phyloP scores from a whole-genome alignment of 2,329 filamentous ascomycete species.

The Fusarium secorum region DNA sequence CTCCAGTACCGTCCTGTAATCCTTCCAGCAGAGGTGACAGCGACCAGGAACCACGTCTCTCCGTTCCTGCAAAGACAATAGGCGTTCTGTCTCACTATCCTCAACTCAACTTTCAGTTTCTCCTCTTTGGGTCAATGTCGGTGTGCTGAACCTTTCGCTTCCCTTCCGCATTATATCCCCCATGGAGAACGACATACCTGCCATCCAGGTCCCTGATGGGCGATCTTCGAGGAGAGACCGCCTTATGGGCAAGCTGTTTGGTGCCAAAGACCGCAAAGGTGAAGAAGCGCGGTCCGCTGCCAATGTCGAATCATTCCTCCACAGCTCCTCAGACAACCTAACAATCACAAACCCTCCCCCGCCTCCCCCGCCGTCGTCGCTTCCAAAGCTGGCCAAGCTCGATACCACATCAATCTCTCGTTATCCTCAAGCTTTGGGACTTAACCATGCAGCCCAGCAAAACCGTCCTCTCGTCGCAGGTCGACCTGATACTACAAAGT shows the following conservation, averaged over 20 bases:
- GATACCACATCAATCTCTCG: slow-evolving; percentile 64
- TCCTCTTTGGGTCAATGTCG: slow-evolving; percentile 43
- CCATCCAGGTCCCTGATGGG: slow-evolving; percentile 49
- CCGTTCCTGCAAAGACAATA: slow-evolving; percentile 20
- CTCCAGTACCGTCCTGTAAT: slow-evolving; percentile 33
- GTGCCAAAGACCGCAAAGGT: slow-evolving; percentile 53
- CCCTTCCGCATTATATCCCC: slow-evolving; percentile 27
- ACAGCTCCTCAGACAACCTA: slow-evolving; percentile 63
- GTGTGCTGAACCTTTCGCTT: slow-evolving; percentile 31
- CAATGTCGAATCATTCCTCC: slow-evolving; percentile 67
- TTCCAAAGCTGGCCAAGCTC: slow-evolving; percentile 62
- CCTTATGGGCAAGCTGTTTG: slow-evolving; percentile 70
- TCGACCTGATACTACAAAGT: slow-evolving; percentile 53
- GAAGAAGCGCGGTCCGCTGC: slow-evolving; percentile 49
- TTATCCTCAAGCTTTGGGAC: slow-evolving; percentile 62
- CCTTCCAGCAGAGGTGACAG: slow-evolving; percentile 28
- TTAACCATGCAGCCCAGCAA: slow-evolving; percentile 54
- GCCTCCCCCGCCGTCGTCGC: slow-evolving; percentile 50
- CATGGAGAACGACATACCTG: slow-evolving; percentile 58
- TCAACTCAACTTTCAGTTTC: slow-evolving; percentile 28
- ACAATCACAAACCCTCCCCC: slow-evolving; percentile 61
- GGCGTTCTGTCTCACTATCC: slow-evolving; percentile 24
- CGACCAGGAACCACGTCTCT: slow-evolving; percentile 22
- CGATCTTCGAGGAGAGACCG: slow-evolving; percentile 59
- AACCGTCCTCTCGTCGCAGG: slow-evolving; percentile 52